Percentiles rank a stretch among this genome's conserved stretches.
These are phyloP conservation scores for Macadamia integrifolia DNA, from an alignment of 164 flowering plant genomes.

Conservation along the genomic window DNA sequence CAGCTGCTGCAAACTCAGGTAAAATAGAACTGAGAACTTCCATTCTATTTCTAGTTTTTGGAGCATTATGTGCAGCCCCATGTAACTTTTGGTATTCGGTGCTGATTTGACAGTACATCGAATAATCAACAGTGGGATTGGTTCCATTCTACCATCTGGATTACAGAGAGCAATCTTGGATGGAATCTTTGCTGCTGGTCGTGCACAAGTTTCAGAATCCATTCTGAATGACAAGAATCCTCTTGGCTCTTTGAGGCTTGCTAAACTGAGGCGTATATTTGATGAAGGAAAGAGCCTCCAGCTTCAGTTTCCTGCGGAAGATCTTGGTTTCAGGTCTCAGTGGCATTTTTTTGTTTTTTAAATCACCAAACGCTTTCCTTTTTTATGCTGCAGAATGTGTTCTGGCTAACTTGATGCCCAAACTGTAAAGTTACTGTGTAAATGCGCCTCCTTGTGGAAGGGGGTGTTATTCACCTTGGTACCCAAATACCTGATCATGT, in stretches of 20 bases:
- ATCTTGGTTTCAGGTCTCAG: conserved; percentile 89
- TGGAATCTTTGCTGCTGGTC: conserved; percentile 74
- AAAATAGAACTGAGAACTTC: neutral
- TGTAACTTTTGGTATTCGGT: neutral
- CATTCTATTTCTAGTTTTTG: neutral
- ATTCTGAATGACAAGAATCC: conserved; percentile 72
- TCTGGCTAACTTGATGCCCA: neutral
- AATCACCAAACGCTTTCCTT: neutral
- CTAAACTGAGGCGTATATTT: conserved; percentile 61
- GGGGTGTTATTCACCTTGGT: no score
- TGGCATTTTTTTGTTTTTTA: neutral
- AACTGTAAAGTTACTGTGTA: neutral
- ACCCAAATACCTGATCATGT: no score
- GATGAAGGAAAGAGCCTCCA: conserved; percentile 98
- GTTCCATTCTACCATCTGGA: conserved; percentile 68
- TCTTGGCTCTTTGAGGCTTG: conserved; percentile 77
- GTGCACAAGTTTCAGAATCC: conserved; percentile 69
- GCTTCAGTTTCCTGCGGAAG: conserved; percentile 97
- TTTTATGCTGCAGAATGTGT: neutral
- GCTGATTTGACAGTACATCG: conserved; percentile 56
- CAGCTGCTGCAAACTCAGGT: conserved; percentile 85
- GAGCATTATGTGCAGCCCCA: neutral
- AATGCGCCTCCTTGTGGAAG: no score
- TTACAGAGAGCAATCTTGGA: conserved; percentile 67
- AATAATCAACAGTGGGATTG: conserved; percentile 48